Conservation (phyloP, 192 early-diverging fungal species). For the Backusella macrospora region DNA sequence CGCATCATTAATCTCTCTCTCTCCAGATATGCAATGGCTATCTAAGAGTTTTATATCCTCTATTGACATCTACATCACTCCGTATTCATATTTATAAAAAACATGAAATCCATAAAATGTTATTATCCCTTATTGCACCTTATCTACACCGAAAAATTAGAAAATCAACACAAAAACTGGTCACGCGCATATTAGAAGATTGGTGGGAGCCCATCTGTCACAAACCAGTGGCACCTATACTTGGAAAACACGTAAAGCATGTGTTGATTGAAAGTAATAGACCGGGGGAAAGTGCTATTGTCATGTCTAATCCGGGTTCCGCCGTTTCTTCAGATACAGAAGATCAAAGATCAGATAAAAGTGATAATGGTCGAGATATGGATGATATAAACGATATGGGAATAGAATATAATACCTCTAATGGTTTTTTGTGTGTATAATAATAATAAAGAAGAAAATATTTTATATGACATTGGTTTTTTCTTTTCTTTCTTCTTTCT, state of each 20-base stretch:
- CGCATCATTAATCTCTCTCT: no score
- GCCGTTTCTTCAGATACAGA: conserved; percentile 7
- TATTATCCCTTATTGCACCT: conserved; percentile 47
- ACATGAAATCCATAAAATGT: conserved; percentile 44
- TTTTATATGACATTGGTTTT: no score
- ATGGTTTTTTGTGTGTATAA: background rate
- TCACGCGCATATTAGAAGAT: conserved; percentile 45
- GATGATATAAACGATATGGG: background rate
- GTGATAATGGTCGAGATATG: no score
- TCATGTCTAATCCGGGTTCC: background rate
- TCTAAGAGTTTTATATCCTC: conserved; percentile 63
- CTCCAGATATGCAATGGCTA: conserved; percentile 63
- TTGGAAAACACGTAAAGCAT: conserved; percentile 27
- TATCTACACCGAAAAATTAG: conserved; percentile 38
- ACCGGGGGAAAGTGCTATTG: background rate
- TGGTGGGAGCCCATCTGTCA: conserved; percentile 47
- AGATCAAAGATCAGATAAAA: background rate
- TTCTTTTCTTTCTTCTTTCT: no score
- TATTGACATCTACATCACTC: conserved; percentile 64
- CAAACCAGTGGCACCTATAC: conserved; percentile 25
- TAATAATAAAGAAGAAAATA: no score
- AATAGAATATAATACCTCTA: background rate
- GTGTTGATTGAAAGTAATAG: conserved; percentile 19
- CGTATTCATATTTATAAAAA: conserved; percentile 48
- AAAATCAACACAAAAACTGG: conserved; percentile 47